Evolutionary conservation across 208 protist genomes (phyloP).

Genomic region (Acanthamoeba culbertsoni): DNA sequence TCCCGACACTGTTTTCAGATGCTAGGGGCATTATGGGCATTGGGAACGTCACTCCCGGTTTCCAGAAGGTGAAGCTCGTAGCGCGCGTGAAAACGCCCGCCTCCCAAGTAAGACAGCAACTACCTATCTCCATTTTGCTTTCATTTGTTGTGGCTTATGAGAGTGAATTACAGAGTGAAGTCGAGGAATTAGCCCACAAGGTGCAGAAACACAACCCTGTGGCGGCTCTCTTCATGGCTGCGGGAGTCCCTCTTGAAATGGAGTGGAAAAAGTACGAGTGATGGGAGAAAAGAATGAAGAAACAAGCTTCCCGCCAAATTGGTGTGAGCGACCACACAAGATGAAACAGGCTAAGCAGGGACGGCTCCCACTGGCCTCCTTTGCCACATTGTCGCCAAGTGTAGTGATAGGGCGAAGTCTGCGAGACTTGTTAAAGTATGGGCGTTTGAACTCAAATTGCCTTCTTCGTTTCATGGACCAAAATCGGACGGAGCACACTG

Average conservation of each 20-base stretch:
- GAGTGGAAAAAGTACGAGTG: conserved; percentile 16
- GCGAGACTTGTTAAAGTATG: neutral
- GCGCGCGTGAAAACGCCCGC: neutral
- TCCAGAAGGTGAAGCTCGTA: conserved; percentile 15
- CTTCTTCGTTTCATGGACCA: neutral
- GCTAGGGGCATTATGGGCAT: neutral
- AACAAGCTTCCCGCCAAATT: too few species aligned
- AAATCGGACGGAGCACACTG: neutral
- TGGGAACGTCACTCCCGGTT: neutral
- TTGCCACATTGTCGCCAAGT: neutral
- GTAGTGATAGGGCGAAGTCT: neutral
- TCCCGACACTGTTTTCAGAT: too few species aligned
- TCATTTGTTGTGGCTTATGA: neutral
- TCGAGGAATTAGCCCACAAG: neutral
- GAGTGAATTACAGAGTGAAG: neutral
- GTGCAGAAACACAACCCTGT: conserved; percentile 33
- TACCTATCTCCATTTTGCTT: neutral
- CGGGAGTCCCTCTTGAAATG: neutral
- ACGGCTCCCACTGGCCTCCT: neutral
- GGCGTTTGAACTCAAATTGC: neutral
- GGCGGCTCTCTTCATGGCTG: neutral
- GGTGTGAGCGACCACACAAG: too few species aligned
- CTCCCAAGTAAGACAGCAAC: neutral
- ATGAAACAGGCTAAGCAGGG: neutral
- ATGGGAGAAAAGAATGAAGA: too few species aligned